Percentiles rank a stretch among this genome's conserved stretches.
These are phyloP conservation scores for Radiomyces spectabilis DNA, from an alignment of 192 early-diverging fungal genomes.

Conservation along the genomic window DNA sequence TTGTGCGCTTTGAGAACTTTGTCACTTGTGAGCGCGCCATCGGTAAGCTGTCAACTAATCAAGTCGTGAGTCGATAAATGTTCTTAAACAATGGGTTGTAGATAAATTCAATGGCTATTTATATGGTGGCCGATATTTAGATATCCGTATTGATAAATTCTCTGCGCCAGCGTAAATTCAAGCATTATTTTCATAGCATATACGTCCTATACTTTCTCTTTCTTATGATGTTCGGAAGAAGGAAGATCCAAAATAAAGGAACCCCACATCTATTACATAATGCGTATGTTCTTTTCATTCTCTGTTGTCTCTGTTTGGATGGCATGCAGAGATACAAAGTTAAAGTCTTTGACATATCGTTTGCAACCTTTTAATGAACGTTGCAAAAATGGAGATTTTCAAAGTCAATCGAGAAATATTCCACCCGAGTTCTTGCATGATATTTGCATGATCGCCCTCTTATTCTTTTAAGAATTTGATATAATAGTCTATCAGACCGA, in stretches of 20 bases:
- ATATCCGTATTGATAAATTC: conserved; percentile 30
- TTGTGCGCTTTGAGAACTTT: conserved; percentile 43
- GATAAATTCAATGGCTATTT: conserved; percentile 41
- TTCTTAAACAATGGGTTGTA: conserved; percentile 1
- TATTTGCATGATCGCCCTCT: too few species aligned
- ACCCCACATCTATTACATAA: not conserved
- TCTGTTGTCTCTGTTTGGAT: not conserved
- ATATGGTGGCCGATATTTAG: conserved; percentile 41
- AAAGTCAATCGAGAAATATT: too few species aligned
- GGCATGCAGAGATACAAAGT: not conserved
- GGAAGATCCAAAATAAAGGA: not conserved
- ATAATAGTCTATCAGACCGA: too few species aligned
- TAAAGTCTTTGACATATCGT: too few species aligned
- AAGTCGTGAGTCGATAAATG: not conserved
- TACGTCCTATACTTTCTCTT: not conserved
- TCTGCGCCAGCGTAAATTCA: not conserved
- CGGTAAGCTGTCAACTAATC: conserved; percentile 23
- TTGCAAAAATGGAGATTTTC: too few species aligned
- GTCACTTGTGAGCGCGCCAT: conserved; percentile 44
- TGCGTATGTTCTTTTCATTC: not conserved
- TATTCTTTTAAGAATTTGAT: too few species aligned
- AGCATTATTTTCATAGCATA: not conserved
- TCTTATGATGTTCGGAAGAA: not conserved
- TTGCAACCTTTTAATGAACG: too few species aligned
- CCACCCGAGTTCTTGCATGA: too few species aligned